Base-by-base conservation (phyloP, 2,329 filamentous ascomycete species). In the Zalaria sp. region DNA sequence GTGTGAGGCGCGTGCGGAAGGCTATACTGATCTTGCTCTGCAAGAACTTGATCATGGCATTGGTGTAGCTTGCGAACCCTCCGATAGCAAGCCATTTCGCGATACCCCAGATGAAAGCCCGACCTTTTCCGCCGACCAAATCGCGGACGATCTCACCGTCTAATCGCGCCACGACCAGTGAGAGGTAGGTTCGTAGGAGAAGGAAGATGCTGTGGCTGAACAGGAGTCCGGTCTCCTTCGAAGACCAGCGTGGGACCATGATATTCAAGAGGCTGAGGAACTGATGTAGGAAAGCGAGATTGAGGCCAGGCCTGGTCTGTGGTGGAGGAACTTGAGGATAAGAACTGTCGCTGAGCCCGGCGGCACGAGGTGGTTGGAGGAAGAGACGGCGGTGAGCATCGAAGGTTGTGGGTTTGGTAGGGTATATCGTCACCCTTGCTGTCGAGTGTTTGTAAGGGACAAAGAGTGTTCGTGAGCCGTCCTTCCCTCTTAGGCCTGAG, bases 11-110 rank as follows among this genome's bases (percentile, higher is more conserved):
- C 4, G 91, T 98, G 35, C 91, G 80, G 72, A 98, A 98, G 29
- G 93, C 89, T 50, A 98, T 98, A 5, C 89, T 94, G 41, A 98
- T 87, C 67, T 98, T 98, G 39, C 85, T 89, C 63, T 98, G 89
- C 47, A 98, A 73, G 64, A 84, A 98, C 62, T 96, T 96, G 70
- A 98, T 98, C 83, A 93, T 95, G 42, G 89, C 87, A 61, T 98
- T 98, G 39, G 89, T 95, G 57, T 98, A 98, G 0, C 89, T 93
- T 5, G 88, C 89, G 48, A 96, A 79, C 2, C 83, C 85, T 35
- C 91, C 91, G 31, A 98, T 80, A 3, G 89, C 87, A 49, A 88
- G 87, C 91, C 91, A 98, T 70, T 96, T 95, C 38, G 81, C 60
- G 37, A 98, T 81, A 4, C 91, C 91, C 77, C 81, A 83, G 5